A percentile compares a stretch with the other conserved stretches of the same genome.
These are phyloP conservation scores for Carex littledalei DNA, from an alignment of 176 grass and related monocot species.

Conservation along the genomic window DNA sequence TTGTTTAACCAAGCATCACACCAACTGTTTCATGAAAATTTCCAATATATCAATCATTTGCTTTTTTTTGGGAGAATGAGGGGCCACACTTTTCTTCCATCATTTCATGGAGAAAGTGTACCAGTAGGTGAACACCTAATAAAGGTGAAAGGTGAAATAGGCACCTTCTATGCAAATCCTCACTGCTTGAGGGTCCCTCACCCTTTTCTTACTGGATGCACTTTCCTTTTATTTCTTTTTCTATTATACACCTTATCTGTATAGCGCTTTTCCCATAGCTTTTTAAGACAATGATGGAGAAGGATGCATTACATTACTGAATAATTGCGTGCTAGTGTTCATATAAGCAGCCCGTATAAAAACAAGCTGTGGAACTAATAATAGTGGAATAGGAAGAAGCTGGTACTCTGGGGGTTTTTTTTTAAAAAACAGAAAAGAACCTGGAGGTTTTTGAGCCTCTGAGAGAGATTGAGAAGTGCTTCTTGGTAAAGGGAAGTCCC, in stretches of 20 bases:
- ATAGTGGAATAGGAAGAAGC: slow-evolving; percentile 2
- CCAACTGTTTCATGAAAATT: neutral
- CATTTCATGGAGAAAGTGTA: slow-evolving; percentile 8
- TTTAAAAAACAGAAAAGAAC: slow-evolving; percentile 24
- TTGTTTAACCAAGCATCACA: neutral
- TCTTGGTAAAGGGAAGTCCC: slow-evolving; percentile 69
- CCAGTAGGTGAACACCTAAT: slow-evolving; percentile 15
- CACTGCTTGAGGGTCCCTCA: neutral
- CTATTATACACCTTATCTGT: neutral
- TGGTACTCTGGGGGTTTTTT: no score
- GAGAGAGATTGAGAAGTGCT: slow-evolving; percentile 65
- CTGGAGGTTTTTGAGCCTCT: slow-evolving; percentile 72
- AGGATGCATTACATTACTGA: neutral
- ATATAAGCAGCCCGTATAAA: neutral
- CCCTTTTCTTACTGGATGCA: neutral
- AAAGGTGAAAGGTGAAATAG: slow-evolving; percentile 5
- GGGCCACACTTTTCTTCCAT: slow-evolving; percentile 4
- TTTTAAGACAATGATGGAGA: neutral
- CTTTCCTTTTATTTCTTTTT: neutral
- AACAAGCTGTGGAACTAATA: slow-evolving; percentile 15
- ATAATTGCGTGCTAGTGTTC: neutral
- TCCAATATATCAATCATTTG: neutral
- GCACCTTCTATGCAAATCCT: neutral
- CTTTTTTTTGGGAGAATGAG: slow-evolving; percentile 1
- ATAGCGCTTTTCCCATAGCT: neutral